Conservation (phyloP, 1,284 basidiomycete species). For the Ceratobasidium sp. region DNA sequence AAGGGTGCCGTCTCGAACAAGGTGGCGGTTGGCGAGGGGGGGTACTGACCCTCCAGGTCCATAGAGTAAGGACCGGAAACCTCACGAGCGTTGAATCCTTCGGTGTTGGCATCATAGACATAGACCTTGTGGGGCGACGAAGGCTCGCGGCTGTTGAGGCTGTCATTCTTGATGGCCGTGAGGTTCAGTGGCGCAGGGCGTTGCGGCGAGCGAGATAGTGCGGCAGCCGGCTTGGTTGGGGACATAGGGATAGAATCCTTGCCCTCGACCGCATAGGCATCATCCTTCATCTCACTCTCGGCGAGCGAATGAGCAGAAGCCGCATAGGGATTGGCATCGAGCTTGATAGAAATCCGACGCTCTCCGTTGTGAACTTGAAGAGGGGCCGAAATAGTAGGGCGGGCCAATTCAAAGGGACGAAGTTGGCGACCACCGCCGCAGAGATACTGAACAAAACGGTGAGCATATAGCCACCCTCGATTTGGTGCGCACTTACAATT, state of each 20-base stretch:
- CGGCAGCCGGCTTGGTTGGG: conserved; percentile 17
- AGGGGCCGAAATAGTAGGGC: conserved; percentile 34
- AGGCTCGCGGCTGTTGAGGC: conserved; percentile 5
- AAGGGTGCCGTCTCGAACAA: conserved; percentile 28
- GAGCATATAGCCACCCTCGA: not conserved
- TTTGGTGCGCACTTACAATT: conserved; percentile 12
- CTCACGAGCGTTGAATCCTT: conserved; percentile 25
- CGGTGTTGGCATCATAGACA: conserved; percentile 34
- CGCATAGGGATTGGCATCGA: conserved; percentile 17
- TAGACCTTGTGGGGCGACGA: conserved; percentile 31
- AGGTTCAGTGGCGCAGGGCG: conserved; percentile 29
- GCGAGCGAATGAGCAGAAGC: conserved; percentile 27
- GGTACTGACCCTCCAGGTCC: conserved; percentile 16
- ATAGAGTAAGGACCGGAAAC: not conserved
- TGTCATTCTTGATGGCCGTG: not conserved
- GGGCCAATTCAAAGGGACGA: conserved; percentile 36
- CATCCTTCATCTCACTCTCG: conserved; percentile 13
- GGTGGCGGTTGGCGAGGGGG: conserved; percentile 18
- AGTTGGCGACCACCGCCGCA: conserved; percentile 40
- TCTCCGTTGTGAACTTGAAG: conserved; percentile 17
- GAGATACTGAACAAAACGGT: conserved; percentile 15
- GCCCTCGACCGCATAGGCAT: conserved; percentile 1
- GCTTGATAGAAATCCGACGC: conserved; percentile 30
- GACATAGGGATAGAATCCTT: conserved; percentile 31
- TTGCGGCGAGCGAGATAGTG: conserved; percentile 7